Evolutionary conservation across 495 filamentous ascomycete genomes (phyloP), one percentile per base, ranked within the genome.

Genomic region (Aspergillus conjunctus): DNA sequence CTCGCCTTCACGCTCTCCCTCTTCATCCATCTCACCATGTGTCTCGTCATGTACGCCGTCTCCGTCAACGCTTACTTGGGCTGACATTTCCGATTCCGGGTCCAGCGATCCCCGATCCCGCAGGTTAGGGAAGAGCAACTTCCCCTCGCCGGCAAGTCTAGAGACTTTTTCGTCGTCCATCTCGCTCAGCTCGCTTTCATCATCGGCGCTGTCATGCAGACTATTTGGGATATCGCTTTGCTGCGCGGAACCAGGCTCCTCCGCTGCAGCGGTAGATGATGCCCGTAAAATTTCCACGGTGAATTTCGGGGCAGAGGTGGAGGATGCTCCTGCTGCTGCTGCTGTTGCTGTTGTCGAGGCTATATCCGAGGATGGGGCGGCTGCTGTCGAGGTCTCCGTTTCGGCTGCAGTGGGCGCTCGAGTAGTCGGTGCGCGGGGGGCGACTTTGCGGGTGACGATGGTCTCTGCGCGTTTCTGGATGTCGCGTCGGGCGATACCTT

Each of bases 131-230:
- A 79, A 83, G 56, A 72, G 56, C 18, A 64, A 48, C 9, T 73
- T 76, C 1, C 59, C 61, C 33, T 78, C 72, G 2, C 48, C 58
- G 8, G 72, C 67, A 30, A 73, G 64, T 54, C 73, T 79, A 45
- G 83, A 78, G 4, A 82, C 79, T 34, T 71, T 70, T 61, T 74
- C 75, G 26, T 83, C 81, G 33, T 84, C 81, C 6, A 87, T 81
- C 55, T 93, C 90, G 54, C 87, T 91, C 8, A 92, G 73, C 60
- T 92, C 90, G 68, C 88, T 92, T 72, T 93, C 90, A 59, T 91
- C 89, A 62, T 92, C 90, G 0, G 87, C 90, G 53, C 84, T 88
- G 56, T 91, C 90, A 60, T 90, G 87, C 14, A 89, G 69, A 64
- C 85, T 90, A 14, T 83, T 81, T 0, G 85, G 81, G 7, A 77